Evolutionary conservation across 2,329 filamentous ascomycete species (phyloP).

Genomic region (Coniochaeta pulveracea): DNA sequence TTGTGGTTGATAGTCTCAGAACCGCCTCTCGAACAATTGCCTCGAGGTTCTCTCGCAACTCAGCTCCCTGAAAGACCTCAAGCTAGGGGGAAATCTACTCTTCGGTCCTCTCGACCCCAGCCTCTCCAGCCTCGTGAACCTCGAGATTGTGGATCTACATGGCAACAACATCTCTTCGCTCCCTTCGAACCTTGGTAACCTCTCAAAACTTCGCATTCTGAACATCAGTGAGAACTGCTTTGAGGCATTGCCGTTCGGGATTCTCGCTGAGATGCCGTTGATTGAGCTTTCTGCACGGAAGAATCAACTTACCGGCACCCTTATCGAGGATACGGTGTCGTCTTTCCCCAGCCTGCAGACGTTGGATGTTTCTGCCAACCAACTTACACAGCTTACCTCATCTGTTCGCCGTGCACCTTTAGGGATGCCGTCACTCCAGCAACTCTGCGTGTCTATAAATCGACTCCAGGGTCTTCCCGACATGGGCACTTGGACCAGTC

Average conservation of each 20-base stretch:
- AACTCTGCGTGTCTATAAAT: constrained; percentile 71
- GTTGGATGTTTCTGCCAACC: constrained; percentile 70
- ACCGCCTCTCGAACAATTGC: constrained; percentile 61
- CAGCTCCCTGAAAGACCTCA: constrained; percentile 62
- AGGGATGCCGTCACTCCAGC: constrained; percentile 60
- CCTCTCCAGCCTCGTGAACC: constrained; percentile 51
- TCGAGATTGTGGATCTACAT: constrained; percentile 75
- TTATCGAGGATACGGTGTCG: constrained; percentile 54
- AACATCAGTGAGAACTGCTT: constrained; percentile 76
- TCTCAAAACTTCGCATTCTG: constrained; percentile 60
- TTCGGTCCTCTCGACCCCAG: constrained; percentile 53
- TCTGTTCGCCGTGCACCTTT: constrained; percentile 29
- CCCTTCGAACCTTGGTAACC: constrained; percentile 53
- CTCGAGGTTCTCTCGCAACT: constrained; percentile 69
- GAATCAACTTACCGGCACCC: constrained; percentile 63
- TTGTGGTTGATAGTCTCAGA: constrained; percentile 50
- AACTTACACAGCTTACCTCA: constrained; percentile 44
- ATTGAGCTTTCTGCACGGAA: constrained; percentile 64
- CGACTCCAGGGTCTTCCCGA: constrained; percentile 62
- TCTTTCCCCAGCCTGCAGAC: constrained; percentile 55
- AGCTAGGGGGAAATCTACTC: constrained; percentile 67
- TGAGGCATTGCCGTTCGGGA: constrained; percentile 56
- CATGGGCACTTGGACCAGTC: constrained; percentile 59
- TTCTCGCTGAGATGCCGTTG: constrained; percentile 56
- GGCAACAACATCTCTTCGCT: constrained; percentile 67